phyloP scores from a whole-genome alignment of 75 land plant genomes.

The Sequoia sempervirens region DNA sequence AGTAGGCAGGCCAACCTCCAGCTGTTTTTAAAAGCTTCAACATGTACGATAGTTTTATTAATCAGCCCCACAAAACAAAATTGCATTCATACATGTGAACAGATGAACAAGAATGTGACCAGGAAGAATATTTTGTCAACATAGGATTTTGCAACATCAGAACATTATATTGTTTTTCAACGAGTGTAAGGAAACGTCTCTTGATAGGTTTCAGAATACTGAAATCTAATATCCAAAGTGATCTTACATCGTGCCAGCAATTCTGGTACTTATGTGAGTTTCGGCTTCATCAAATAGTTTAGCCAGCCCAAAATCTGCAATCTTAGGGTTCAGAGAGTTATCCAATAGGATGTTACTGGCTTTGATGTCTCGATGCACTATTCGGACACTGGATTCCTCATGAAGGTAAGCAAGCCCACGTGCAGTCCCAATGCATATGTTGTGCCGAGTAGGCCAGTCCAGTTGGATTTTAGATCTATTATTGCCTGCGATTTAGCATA shows the following conservation, averaged over 20 bases:
- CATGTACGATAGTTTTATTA: background rate
- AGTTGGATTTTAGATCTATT: conserved; percentile 6
- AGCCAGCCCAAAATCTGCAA: conserved; percentile 94
- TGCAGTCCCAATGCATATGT: conserved; percentile 57
- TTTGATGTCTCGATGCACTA: conserved; percentile 87
- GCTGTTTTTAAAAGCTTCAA: background rate
- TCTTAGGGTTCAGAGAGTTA: conserved; percentile 59
- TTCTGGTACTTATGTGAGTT: conserved; percentile 85
- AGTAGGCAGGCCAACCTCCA: background rate
- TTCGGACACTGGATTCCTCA: conserved; percentile 70
- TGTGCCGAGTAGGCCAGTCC: conserved; percentile 52
- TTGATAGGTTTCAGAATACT: background rate
- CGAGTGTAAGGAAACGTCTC: background rate
- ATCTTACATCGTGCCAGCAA: conserved; percentile 89
- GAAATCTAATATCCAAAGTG: background rate
- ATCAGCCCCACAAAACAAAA: background rate
- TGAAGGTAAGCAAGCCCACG: conserved; percentile 84
- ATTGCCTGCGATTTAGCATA: conserved; percentile 5
- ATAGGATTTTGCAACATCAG: background rate
- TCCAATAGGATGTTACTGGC: conserved; percentile 91
- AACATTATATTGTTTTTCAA: background rate
- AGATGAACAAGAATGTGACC: background rate
- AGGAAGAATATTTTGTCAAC: background rate
- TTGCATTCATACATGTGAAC: background rate
- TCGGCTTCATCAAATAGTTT: conserved; percentile 72